Percentiles rank a stretch among this genome's conserved stretches.
phyloP scores from a whole-genome alignment of 2,329 filamentous ascomycete species.

The Aspergillus aculeatus region DNA sequence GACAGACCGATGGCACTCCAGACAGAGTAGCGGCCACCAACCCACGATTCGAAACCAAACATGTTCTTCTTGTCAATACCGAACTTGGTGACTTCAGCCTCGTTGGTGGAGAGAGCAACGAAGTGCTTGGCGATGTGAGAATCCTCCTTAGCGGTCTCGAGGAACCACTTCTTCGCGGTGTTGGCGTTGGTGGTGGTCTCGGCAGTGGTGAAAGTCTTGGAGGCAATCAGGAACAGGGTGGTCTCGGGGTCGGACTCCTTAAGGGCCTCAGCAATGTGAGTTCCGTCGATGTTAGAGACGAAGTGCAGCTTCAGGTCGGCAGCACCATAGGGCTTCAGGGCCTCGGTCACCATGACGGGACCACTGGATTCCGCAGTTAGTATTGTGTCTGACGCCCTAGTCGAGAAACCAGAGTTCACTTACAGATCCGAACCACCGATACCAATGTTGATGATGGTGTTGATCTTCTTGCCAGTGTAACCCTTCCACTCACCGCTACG shows the following conservation, averaged over 20 bases:
- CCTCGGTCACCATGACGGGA: constrained; percentile 98
- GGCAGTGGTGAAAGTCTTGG: constrained; percentile 98
- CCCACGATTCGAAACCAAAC: constrained; percentile 99
- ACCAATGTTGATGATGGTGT: constrained; percentile 94
- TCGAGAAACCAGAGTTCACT: constrained; percentile 40
- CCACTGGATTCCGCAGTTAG: constrained; percentile 57
- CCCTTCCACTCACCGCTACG: constrained; percentile 96
- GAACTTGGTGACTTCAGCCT: constrained; percentile 93
- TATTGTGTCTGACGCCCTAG: neutral
- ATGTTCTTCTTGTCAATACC: constrained; percentile 99
- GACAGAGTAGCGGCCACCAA: constrained; percentile 95
- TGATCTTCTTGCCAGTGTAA: constrained; percentile 94
- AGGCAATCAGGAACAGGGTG: constrained; percentile 96
- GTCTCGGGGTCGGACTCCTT: constrained; percentile 89
- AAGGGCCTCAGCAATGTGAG: constrained; percentile 92
- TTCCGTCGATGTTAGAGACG: constrained; percentile 99
- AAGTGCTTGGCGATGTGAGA: constrained; percentile 92
- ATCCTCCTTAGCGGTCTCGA: constrained; percentile 75
- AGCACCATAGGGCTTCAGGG: constrained; percentile 90
- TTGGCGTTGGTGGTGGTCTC: constrained; percentile 98
- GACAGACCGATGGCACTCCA: constrained; percentile 98
- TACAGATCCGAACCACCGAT: constrained; percentile 98
- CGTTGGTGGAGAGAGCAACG: constrained; percentile 95
- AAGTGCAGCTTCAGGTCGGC: constrained; percentile 89
- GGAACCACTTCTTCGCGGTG: constrained; percentile 95